phyloP scores from a whole-genome alignment of 2,329 filamentous ascomycete genomes.

The Cephalotrichum gorgonifer region DNA sequence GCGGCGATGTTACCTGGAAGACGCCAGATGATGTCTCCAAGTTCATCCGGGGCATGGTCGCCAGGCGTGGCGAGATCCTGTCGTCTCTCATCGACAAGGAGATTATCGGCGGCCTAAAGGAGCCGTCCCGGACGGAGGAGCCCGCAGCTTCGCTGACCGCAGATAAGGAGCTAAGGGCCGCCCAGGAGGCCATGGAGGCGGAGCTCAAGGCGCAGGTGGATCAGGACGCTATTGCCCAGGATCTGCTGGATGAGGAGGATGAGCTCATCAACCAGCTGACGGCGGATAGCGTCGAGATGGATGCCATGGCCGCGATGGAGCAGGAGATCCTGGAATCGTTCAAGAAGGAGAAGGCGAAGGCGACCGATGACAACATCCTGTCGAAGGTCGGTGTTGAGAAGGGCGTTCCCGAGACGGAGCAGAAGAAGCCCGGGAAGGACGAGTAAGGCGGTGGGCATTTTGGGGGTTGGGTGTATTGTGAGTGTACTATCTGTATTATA shows the following conservation, averaged over 20 bases:
- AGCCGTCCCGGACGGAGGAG: neutral
- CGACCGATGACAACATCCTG: neutral
- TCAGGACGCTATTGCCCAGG: neutral
- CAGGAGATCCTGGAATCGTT: neutral
- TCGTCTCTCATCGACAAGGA: conserved; percentile 4
- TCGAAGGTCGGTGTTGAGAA: conserved; percentile 1
- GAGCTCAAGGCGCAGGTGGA: neutral
- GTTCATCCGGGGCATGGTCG: conserved; percentile 20
- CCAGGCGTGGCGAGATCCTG: neutral
- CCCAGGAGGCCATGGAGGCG: neutral
- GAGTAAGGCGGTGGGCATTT: neutral
- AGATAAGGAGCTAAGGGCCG: neutral
- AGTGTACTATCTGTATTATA: conserved; percentile 7
- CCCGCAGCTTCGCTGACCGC: no score
- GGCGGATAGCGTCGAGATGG: neutral
- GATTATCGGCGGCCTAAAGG: neutral
- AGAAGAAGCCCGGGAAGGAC: neutral
- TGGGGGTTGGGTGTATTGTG: neutral
- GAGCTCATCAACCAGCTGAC: conserved; percentile 3
- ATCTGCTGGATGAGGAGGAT: neutral
- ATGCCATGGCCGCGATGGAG: conserved; percentile 1
- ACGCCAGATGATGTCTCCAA: conserved; percentile 32
- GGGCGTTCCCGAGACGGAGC: neutral
- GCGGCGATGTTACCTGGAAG: conserved; percentile 54
- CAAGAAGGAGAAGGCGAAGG: neutral